Evolutionary conservation across 2,329 filamentous ascomycete genomes (phyloP).

Genomic region (Fusarium sp.): DNA sequence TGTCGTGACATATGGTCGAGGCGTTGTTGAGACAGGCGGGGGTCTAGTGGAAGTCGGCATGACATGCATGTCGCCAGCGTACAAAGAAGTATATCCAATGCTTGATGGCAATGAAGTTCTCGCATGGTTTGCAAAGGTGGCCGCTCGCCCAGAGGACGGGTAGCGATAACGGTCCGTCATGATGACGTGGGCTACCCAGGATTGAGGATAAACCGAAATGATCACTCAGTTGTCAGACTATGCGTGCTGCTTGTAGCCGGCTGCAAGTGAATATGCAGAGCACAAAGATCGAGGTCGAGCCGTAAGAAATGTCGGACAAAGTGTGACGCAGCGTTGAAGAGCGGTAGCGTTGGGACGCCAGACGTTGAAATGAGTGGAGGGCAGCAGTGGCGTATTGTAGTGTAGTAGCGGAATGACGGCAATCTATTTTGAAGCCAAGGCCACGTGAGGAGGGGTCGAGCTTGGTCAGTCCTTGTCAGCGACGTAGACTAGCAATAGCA

Average conservation of each 20-base stretch:
- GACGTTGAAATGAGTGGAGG: conserved; percentile 34
- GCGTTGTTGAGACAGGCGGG: conserved; percentile 50
- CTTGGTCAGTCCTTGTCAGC: conserved; percentile 44
- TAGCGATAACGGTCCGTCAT: conserved; percentile 67
- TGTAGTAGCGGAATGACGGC: conserved; percentile 44
- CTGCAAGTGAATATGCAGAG: conserved; percentile 12
- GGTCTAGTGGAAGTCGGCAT: conserved; percentile 59
- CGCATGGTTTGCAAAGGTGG: conserved; percentile 64
- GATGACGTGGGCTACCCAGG: conserved; percentile 43
- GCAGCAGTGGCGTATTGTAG: conserved; percentile 28
- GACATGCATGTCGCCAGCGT: conserved; percentile 69
- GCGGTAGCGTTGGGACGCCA: conserved; percentile 32
- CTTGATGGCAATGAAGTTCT: conserved; percentile 68
- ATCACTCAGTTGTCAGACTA: conserved; percentile 26
- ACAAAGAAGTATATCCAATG: conserved; percentile 65
- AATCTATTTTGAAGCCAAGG: conserved; percentile 35
- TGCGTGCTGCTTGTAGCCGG: conserved; percentile 20
- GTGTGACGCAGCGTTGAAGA: conserved; percentile 33
- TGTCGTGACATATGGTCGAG: conserved; percentile 53
- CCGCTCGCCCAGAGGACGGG: conserved; percentile 60
- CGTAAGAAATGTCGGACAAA: conserved; percentile 37
- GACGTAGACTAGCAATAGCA: conserved; percentile 19
- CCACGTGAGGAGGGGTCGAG: conserved; percentile 51
- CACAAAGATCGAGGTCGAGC: conserved; percentile 20
- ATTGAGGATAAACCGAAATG: conserved; percentile 10